Conservation (phyloP, 2,329 filamentous ascomycete genomes). For the Colletotrichum spinosum region DNA sequence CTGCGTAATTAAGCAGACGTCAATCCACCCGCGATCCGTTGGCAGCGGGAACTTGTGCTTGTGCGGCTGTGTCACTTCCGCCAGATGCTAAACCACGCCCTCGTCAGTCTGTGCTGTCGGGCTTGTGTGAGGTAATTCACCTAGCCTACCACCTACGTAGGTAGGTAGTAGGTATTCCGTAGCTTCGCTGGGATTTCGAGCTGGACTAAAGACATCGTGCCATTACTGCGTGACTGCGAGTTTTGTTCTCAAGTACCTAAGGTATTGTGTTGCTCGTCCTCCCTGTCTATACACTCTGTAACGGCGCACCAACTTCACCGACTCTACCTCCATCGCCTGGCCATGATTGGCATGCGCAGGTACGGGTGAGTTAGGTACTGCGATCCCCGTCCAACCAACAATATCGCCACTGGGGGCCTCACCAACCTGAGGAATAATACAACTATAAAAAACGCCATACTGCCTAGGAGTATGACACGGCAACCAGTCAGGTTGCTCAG, state of each 20-base stretch:
- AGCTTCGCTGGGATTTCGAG: no score
- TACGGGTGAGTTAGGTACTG: no score
- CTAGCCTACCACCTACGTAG: not conserved
- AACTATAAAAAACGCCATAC: not conserved
- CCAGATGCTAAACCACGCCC: not conserved
- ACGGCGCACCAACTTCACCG: no score
- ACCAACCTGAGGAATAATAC: not conserved
- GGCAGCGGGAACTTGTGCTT: constrained; percentile 23
- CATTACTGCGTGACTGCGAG: no score
- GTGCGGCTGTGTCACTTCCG: constrained; percentile 11
- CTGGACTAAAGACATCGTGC: no score
- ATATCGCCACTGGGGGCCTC: not conserved
- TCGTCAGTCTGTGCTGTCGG: constrained; percentile 15
- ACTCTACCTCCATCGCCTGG: no score
- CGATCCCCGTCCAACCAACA: not conserved
- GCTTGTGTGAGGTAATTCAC: not conserved
- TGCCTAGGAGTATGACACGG: not conserved
- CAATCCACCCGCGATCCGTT: not conserved
- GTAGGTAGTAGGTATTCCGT: not conserved
- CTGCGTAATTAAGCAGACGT: no score
- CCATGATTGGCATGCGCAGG: no score
- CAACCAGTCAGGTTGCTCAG: constrained; percentile 21
- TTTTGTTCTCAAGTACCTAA: no score
- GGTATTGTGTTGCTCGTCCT: no score
- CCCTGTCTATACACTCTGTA: no score